These are phyloP conservation scores for Gymnopus androsaceus DNA, from an alignment of 1,284 basidiomycete genomes.

Conservation along the genomic window DNA sequence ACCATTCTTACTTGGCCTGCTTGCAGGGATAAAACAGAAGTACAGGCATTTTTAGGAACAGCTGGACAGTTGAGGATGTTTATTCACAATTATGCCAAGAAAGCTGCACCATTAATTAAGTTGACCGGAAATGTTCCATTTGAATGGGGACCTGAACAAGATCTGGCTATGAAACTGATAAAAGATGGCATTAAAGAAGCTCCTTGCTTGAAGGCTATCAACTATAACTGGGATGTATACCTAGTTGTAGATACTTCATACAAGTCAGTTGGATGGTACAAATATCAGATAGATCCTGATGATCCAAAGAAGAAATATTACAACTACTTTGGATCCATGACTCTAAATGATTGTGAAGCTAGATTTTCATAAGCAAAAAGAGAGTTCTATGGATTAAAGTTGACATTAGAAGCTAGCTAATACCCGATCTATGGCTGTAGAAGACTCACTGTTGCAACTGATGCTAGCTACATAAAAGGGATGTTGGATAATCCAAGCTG, in stretches of 20 bases:
- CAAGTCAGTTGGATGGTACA: conserved; percentile 28
- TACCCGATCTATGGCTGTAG: neutral
- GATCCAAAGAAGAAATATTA: neutral
- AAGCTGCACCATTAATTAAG: conserved; percentile 16
- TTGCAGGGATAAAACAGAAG: conserved; percentile 18
- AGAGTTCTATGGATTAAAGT: conserved; percentile 4
- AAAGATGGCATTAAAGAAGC: conserved; percentile 24
- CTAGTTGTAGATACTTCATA: conserved; percentile 34
- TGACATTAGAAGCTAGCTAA: neutral
- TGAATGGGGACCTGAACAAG: conserved; percentile 24
- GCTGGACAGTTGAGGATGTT: conserved; percentile 21
- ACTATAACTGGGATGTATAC: conserved; percentile 21
- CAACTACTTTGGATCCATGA: conserved; percentile 4
- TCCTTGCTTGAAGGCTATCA: conserved; percentile 22
- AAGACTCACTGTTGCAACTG: conserved; percentile 6
- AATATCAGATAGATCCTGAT: neutral
- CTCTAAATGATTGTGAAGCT: conserved; percentile 1
- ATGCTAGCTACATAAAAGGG: conserved; percentile 23
- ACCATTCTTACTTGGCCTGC: conserved; percentile 23
- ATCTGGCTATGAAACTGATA: conserved; percentile 23
- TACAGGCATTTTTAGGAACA: conserved; percentile 26
- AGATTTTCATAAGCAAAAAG: conserved; percentile 4
- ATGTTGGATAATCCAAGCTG: conserved; percentile 25
- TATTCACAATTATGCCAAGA: conserved; percentile 20
- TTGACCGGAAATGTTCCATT: conserved; percentile 22